Evolutionary conservation across 768 basidiomycete genomes (phyloP), one percentile per base, ranked within the genome.

Genomic region (Phaeotremella fagi): DNA sequence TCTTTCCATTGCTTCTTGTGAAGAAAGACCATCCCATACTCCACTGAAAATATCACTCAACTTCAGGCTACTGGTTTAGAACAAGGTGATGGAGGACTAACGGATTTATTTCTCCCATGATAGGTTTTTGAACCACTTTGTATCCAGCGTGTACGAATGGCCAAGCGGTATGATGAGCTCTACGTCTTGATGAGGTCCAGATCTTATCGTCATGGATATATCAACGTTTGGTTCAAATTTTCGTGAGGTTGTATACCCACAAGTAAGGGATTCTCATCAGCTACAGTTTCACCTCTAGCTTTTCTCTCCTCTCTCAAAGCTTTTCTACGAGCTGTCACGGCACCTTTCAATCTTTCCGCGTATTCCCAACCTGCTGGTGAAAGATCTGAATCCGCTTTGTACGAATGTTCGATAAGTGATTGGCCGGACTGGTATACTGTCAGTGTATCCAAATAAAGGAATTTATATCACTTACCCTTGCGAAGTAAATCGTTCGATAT

Each of bases 71-170:
- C 6, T 1, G 24, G 35, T n/a, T 27, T 26, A n/a, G 7, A 33
- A 35, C 6, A 35, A 53, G 3, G 15, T 9, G n/a, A 25, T 1
- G 25, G 20, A 84, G n/a, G 57, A 75, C 75, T 5, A 86, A 94
- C 47, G 92, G 94, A 67, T 99, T 99, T 68, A 98, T 95, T 78
- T 99, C 95, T 47, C 85, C 80, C 92, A 98, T 97, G 75, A 92
- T 91, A 0, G 86, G 82, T 66, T 95, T 97, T 77, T 99, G 90
- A 42, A 91, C 82, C 26, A 98, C 89, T 52, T 77, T 77, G 70
- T 76, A 79, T 59, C 78, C 57, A 29, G 63, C 70, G 87, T 90
- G 72, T 15, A 76, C 69, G 60, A 98, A 97, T 0, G 95, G 95
- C 88, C 91, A 94, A 1, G 92, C 91, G 2, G 90, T 94, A 69